A percentile compares a stretch with the other conserved stretches of the same genome.
phyloP scores from a whole-genome alignment of 78 protist genomes.

The Dictyostelium purpureum region DNA sequence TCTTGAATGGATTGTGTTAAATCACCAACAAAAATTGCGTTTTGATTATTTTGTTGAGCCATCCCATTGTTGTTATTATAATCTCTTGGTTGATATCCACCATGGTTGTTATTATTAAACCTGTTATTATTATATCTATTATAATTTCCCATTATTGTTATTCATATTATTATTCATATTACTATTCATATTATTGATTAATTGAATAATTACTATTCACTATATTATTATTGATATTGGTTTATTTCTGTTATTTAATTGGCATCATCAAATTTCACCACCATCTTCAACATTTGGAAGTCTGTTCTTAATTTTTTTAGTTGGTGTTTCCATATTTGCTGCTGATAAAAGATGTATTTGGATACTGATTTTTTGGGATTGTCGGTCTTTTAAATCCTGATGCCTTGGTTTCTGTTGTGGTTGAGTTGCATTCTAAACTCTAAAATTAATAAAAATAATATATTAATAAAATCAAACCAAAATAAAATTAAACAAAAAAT shows the following conservation, averaged over 20 bases:
- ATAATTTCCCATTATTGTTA: not conserved
- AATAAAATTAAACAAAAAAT: not conserved
- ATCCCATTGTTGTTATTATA: not conserved
- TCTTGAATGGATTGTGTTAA: not conserved
- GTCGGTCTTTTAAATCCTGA: conserved; percentile 73
- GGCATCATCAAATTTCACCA: conserved; percentile 28
- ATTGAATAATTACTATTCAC: not conserved
- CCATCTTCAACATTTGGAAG: conserved; percentile 32
- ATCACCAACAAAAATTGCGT: conserved; percentile 51
- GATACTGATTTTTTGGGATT: conserved; percentile 7
- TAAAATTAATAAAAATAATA: not conserved
- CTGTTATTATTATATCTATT: not conserved
- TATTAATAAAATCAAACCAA: not conserved
- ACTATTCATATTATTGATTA: not conserved
- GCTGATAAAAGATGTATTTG: not conserved
- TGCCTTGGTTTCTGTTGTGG: conserved; percentile 15
- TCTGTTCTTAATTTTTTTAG: not conserved
- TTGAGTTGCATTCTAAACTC: not conserved
- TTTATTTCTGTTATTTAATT: not conserved
- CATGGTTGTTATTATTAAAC: not conserved
- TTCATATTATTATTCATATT: not conserved
- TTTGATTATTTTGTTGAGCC: not conserved
- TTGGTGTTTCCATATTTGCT: not conserved
- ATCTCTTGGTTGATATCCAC: not conserved
- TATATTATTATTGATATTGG: not conserved